These are phyloP conservation scores for Leishmania mexicana DNA, from an alignment of 208 protist species.

Conservation along the genomic window DNA sequence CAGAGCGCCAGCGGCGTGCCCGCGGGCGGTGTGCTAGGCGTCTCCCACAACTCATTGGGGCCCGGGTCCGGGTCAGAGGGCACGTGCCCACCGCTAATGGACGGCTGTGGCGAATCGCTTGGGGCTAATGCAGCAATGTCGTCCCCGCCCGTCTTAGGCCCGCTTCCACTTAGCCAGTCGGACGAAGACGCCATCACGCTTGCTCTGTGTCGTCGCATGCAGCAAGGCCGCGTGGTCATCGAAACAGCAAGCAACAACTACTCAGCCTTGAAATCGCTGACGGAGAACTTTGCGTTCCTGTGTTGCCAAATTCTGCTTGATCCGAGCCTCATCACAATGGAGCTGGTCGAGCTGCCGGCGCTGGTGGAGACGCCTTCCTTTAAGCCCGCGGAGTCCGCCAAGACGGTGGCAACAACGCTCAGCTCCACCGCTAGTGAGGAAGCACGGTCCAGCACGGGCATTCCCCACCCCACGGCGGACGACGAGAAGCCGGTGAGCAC, in stretches of 20 bases:
- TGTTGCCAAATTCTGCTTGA: constrained; percentile 75
- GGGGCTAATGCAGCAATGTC: background rate
- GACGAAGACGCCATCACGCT: constrained; percentile 55
- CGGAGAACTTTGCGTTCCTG: constrained; percentile 86
- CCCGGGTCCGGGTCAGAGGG: background rate
- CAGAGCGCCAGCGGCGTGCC: background rate
- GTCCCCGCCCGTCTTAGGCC: background rate
- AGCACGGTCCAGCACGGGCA: background rate
- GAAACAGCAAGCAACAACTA: constrained; percentile 80
- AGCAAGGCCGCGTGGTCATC: constrained; percentile 36
- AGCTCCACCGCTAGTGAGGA: background rate
- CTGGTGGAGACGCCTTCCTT: constrained; percentile 27
- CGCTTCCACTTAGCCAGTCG: constrained; percentile 23
- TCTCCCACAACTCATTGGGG: background rate
- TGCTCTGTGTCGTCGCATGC: constrained; percentile 58
- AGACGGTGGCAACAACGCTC: constrained; percentile 14
- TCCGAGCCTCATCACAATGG: constrained; percentile 34
- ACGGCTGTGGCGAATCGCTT: background rate
- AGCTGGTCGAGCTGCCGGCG: constrained; percentile 47
- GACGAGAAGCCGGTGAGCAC: background rate
- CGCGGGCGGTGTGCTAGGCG: background rate
- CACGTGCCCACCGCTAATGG: background rate
- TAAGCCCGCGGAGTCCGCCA: constrained; percentile 21
- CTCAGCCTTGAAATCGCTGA: constrained; percentile 77
- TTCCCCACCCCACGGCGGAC: background rate